Percentiles rank a stretch among this genome's conserved stretches.
These are phyloP conservation scores for Thalassiosira profunda DNA, from an alignment of 108 stramenopile species.

Conservation along the genomic window DNA sequence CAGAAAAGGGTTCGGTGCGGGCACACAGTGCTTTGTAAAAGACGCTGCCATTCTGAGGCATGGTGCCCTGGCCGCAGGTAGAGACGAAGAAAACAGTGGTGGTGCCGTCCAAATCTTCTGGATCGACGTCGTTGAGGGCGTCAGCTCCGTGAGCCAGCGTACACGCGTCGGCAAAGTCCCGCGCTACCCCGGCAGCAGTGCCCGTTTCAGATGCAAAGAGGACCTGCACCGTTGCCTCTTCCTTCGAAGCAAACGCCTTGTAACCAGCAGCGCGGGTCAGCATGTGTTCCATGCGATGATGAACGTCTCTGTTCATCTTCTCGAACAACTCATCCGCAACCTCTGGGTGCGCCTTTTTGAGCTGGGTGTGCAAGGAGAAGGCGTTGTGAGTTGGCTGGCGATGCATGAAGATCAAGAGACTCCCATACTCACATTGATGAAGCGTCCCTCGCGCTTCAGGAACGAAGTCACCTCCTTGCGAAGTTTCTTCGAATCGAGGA, in stretches of 20 bases:
- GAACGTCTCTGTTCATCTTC: slow-evolving; percentile 61
- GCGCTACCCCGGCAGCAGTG: slow-evolving; percentile 54
- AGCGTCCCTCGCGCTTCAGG: slow-evolving; percentile 61
- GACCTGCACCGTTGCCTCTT: slow-evolving; percentile 59
- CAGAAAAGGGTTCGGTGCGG: slow-evolving; percentile 52
- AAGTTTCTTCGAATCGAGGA: slow-evolving; percentile 69
- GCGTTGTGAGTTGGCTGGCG: neutral
- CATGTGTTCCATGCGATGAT: slow-evolving; percentile 69
- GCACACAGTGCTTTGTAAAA: slow-evolving; percentile 53
- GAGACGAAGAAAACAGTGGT: slow-evolving; percentile 65
- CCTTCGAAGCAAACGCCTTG: slow-evolving; percentile 53
- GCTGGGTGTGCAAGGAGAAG: neutral
- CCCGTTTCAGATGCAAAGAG: slow-evolving; percentile 68
- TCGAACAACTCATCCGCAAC: slow-evolving; percentile 62
- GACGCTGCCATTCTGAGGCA: slow-evolving; percentile 61
- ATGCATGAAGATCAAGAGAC: neutral
- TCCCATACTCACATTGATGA: slow-evolving; percentile 47
- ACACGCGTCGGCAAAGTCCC: slow-evolving; percentile 71
- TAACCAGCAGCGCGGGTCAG: slow-evolving; percentile 55
- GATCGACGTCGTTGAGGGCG: slow-evolving; percentile 59
- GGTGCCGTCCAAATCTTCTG: slow-evolving; percentile 59
- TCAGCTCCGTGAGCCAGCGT: slow-evolving; percentile 51
- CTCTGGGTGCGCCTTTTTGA: slow-evolving; percentile 53
- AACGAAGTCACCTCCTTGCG: slow-evolving; percentile 61
- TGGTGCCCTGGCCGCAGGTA: slow-evolving; percentile 66